Evolutionary conservation across 257 asterid genomes (phyloP).

Genomic region (Ballota nigra): DNA sequence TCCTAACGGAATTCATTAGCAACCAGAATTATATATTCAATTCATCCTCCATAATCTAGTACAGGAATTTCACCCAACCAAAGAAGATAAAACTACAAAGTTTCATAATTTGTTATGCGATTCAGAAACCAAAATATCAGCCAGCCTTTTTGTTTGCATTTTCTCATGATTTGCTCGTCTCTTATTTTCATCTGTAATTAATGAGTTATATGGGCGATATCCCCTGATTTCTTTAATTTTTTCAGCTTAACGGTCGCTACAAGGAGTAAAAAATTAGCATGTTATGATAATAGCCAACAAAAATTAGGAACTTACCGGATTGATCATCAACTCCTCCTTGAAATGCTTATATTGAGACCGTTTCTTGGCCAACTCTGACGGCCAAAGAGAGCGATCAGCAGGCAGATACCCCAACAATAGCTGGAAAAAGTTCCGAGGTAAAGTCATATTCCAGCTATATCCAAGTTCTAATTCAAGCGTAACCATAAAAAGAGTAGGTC

Average conservation of each 20-base stretch:
- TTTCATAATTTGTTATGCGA: background rate
- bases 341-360: constrained; percentile 83
- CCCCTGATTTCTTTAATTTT: background rate
- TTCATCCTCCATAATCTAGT: background rate
- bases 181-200: background rate
- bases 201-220: background rate
- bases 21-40: background rate
- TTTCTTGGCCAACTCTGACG: constrained; percentile 84
- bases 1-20: constrained; percentile 1
- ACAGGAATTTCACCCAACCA: constrained; percentile 6
- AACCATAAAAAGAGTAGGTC: background rate
- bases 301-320: constrained; percentile 66
- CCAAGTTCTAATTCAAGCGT: constrained; percentile 9
- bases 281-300: constrained; percentile 14
- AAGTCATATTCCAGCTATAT: background rate
- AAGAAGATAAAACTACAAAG: background rate
- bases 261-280: background rate
- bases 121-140: background rate
- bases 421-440: constrained; percentile 40
- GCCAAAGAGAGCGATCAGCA: constrained; percentile 76
- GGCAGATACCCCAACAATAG: constrained; percentile 87
- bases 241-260: background rate
- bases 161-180: background rate
- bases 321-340: constrained; percentile 89
- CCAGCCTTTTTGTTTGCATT: background rate